Base-by-base conservation (phyloP, 2,329 filamentous ascomycete genomes). In the Celoporthe dispersa region DNA sequence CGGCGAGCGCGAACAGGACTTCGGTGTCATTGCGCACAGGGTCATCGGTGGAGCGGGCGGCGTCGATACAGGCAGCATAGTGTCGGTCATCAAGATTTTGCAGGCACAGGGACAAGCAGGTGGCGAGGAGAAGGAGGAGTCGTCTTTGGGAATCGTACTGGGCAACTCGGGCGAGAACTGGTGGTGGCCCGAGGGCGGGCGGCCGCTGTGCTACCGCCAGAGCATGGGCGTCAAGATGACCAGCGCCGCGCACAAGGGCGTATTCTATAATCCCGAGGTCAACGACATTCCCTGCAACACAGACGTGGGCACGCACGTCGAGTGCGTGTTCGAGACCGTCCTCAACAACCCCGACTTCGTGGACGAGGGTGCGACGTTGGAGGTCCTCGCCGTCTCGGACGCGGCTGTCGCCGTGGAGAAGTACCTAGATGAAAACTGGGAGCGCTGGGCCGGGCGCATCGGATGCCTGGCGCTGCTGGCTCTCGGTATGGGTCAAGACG, bases 101-200 rank as follows among this genome's bases (percentile, higher is more conserved):
- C 76, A 76, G 57, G 67, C 75, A 22, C 79, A 84, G 69, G 73
- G 19, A 68, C 73, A 78, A 0, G 63, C 74, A 0, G 80, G 83
- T 28, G 37, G 76, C 0, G 74, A 78, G 2, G 73, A 81, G 1
- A 89, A 48, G 19, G 44, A 22, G 0, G 19, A 48, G 41, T 44
- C 41, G 16, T 48, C 44, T n/a, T 16, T 86, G 0, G 55, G 87
- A 3, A 81, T 98, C 68, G 81, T 98, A 37, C 82, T 97, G 35
- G 88, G 93, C 61, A 98, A 97, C 77, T 84, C 89, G 4, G 93
- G 93, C 5, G 90, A 97, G 80, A 82, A 92, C 25, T 83, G 90
- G 75, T 98, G 93, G 90, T 93, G 92, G 78, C 88, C 92, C 55
- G 85, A 87, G 66, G 85, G 85, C 1, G 80, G 85, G 66, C 85